Base-by-base conservation (phyloP, 176 grass and related monocot species). In the Triticum turgidum region DNA sequence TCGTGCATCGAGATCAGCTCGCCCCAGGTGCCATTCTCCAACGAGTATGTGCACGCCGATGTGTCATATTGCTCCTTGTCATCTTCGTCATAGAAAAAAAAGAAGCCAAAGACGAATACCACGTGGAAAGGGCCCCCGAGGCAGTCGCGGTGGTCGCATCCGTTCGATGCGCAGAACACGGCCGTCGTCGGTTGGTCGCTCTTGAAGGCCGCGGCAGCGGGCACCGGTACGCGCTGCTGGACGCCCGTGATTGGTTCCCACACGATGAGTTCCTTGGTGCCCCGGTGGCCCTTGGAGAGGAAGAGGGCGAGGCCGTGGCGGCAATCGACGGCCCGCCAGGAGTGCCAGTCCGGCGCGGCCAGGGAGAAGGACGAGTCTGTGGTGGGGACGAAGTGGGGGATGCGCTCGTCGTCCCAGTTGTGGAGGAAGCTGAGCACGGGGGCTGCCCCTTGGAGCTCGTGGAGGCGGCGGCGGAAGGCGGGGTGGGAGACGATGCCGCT, bases 261-360 rank as follows among this genome's bases (percentile, higher is more conserved):
- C 20, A 72, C 1, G 9, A 41, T 18, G 4, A 72, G 69, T 22
- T 72, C 69, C 35, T 18, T 5, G 1, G 34, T 3, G 11, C 12
- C 44, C 44, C 44, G 44, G 10, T 21, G 9, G 35, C 1, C 68
- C 4, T 41, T n/a, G 69, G 35, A 72, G 69, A 72, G 45, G 69
- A 72, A 72, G 35, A 72, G 69, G 20, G 69, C 69, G 35, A 20
- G 69, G 18, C 69, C 69, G 35, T 72, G 69, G 69, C 69, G 69
- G 20, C 9, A 72, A 37, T 72, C 69, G 35, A 72, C 0, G 9
- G 69, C 69, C 69, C 37, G 37, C 69, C 69, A 72, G 4, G 9
- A 41, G 1, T 9, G 4, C 0, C 4, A 2, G 9, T 41, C 37
- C 37, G 69, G 69, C 0, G 20, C 69, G 9, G 69, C 37, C 35